Conservation (phyloP, 2,329 filamentous ascomycete genomes). For the Clonostachys sp. region DNA sequence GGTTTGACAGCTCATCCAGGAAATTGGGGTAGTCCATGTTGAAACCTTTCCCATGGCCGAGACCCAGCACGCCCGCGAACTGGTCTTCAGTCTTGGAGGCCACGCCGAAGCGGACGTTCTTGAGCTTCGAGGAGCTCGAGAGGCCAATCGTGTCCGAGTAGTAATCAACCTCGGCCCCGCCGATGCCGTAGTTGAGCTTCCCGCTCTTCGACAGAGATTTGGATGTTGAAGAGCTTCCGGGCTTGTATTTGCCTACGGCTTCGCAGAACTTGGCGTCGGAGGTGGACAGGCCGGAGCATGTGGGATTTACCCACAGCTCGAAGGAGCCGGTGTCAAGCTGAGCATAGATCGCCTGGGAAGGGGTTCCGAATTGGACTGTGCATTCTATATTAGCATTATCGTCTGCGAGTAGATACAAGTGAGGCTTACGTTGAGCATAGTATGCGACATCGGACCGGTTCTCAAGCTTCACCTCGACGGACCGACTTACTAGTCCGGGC, state of each 20-base stretch:
- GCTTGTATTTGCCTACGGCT: slow-evolving; percentile 37
- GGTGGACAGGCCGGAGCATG: slow-evolving; percentile 38
- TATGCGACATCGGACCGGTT: slow-evolving; percentile 51
- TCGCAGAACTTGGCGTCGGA: slow-evolving; percentile 38
- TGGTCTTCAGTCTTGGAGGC: slow-evolving; percentile 45
- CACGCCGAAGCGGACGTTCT: slow-evolving; percentile 59
- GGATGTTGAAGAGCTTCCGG: slow-evolving; percentile 32
- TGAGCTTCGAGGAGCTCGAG: slow-evolving; percentile 28
- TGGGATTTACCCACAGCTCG: slow-evolving; percentile 40
- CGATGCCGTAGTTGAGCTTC: slow-evolving; percentile 45
- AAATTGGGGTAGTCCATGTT: slow-evolving; percentile 45
- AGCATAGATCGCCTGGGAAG: slow-evolving; percentile 52
- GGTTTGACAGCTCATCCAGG: slow-evolving; percentile 41
- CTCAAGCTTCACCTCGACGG: slow-evolving; percentile 36
- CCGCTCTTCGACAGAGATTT: slow-evolving; percentile 23
- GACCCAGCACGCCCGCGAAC: slow-evolving; percentile 63
- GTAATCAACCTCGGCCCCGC: slow-evolving; percentile 45
- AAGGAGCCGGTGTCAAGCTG: slow-evolving; percentile 64
- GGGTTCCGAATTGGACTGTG: slow-evolving; percentile 57
- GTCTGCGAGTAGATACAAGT: background rate
- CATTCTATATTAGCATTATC: slow-evolving; percentile 4
- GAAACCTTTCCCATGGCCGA: slow-evolving; percentile 57
- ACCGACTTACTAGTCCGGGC: slow-evolving; percentile 29
- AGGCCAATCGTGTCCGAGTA: slow-evolving; percentile 39
- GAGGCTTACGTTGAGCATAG: slow-evolving; percentile 42